These are phyloP conservation scores for Plasmodium inui DNA, from an alignment of 169 alveolate species.

Conservation along the genomic window DNA sequence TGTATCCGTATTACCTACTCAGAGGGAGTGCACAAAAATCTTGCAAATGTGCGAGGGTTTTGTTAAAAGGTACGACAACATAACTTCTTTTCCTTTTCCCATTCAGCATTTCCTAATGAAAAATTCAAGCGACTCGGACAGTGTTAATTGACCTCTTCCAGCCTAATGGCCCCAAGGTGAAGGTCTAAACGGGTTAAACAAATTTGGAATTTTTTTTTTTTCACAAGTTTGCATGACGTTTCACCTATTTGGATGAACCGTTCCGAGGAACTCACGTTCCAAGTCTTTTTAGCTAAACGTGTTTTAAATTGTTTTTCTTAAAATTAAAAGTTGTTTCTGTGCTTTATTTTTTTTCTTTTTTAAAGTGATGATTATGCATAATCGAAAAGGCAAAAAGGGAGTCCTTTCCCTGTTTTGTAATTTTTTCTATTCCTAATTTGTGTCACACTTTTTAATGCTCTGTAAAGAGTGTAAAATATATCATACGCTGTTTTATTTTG, in stretches of 20 bases:
- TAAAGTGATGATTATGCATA: background rate
- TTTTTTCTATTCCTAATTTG: background rate
- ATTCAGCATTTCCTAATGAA: slow-evolving; percentile 43
- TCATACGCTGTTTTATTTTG: background rate
- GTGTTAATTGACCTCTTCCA: background rate
- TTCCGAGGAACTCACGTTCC: background rate
- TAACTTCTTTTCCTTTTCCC: slow-evolving; percentile 14
- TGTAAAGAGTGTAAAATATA: background rate
- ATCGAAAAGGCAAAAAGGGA: background rate
- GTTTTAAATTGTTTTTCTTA: background rate
- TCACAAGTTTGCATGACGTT: background rate
- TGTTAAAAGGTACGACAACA: background rate
- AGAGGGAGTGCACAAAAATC: background rate
- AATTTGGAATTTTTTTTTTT: background rate
- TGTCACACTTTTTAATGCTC: background rate
- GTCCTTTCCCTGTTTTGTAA: background rate
- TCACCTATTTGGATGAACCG: background rate
- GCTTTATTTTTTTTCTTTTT: background rate
- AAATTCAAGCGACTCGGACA: slow-evolving; percentile 63
- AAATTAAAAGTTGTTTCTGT: background rate
- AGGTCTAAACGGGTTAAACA: background rate
- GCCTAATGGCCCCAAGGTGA: background rate
- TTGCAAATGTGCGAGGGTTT: background rate
- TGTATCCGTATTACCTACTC: background rate
- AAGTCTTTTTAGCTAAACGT: background rate